Evolutionary conservation across 208 protist species (phyloP).

Genomic region (Borovskyia barvae): DNA sequence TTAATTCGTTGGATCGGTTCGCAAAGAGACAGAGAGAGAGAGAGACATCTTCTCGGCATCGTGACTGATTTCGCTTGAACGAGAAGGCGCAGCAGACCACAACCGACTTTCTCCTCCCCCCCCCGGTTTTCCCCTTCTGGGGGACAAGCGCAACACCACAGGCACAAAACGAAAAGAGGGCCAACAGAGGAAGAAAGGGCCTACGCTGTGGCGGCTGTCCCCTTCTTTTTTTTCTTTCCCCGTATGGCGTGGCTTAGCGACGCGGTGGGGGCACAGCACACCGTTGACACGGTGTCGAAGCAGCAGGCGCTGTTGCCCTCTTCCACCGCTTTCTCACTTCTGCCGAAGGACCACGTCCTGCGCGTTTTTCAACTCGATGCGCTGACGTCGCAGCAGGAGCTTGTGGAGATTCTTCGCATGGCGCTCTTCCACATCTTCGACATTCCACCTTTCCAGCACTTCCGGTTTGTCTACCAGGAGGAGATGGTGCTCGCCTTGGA

Average conservation of each 20-base stretch:
- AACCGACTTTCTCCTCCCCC: too few species aligned
- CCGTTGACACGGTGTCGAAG: conserved; percentile 76
- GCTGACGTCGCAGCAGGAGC: conserved; percentile 66
- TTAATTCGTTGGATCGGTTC: too few species aligned
- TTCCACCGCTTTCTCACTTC: conserved; percentile 67
- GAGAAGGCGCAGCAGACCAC: too few species aligned
- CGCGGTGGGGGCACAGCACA: conserved; percentile 56
- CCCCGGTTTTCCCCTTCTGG: too few species aligned
- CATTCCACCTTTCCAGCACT: conserved; percentile 55
- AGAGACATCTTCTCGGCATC: too few species aligned
- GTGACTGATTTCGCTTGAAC: too few species aligned
- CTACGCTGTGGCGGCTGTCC: too few species aligned
- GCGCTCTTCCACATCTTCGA: conserved; percentile 68
- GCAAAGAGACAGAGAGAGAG: too few species aligned
- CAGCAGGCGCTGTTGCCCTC: conserved; percentile 68
- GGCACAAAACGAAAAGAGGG: too few species aligned
- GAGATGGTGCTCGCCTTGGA: conserved; percentile 76
- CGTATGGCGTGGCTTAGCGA: conserved; percentile 71
- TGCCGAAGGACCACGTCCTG: conserved; percentile 74
- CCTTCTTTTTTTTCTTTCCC: background rate
- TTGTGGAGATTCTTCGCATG: conserved; percentile 73
- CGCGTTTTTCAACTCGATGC: conserved; percentile 84
- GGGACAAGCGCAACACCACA: too few species aligned
- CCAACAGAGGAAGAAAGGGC: too few species aligned
- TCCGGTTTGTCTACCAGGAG: conserved; percentile 79